Conservation (phyloP, 2,329 filamentous ascomycete species). For the Sphaerulina vaccinii region DNA sequence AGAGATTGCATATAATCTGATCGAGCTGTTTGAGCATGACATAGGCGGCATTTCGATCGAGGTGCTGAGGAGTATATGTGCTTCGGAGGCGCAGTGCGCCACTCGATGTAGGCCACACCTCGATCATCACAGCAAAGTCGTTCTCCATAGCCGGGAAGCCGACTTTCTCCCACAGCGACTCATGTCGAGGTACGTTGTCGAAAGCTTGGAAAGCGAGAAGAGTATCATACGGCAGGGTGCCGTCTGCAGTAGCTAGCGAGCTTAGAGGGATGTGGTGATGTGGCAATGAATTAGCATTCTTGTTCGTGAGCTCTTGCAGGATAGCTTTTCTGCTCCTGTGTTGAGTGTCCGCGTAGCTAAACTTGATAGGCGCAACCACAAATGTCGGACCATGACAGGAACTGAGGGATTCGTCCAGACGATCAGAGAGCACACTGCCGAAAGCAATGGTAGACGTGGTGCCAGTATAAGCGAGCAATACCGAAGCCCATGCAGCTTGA, state of each 20-base stretch:
- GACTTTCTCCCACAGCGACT: constrained; percentile 12
- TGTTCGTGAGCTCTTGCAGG: constrained; percentile 10
- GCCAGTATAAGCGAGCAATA: constrained; percentile 11
- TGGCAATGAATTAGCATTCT: constrained; percentile 14
- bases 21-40: constrained; percentile 17
- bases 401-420: constrained; percentile 48
- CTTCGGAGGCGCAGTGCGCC: constrained; percentile 16
- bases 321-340: background rate
- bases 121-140: constrained; percentile 25
- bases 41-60: constrained; percentile 10
- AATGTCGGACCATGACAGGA: constrained; percentile 37
- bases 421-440: constrained; percentile 75
- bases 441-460: constrained; percentile 62
- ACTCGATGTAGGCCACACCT: constrained; percentile 31
- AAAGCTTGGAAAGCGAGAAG: constrained; percentile 21
- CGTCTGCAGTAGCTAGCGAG: constrained; percentile 16
- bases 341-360: constrained; percentile 27
- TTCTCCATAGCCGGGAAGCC: constrained; percentile 39
- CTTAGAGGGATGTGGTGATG: constrained; percentile 16
- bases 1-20: constrained; percentile 9
- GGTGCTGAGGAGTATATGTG: constrained; percentile 15
- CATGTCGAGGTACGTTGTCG: constrained; percentile 6
- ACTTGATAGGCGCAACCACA: constrained; percentile 24
- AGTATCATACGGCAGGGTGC: constrained; percentile 20
- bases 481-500: constrained; percentile 15